Evolutionary conservation across 768 basidiomycete species (phyloP).

Genomic region (Jaapia argillacea): DNA sequence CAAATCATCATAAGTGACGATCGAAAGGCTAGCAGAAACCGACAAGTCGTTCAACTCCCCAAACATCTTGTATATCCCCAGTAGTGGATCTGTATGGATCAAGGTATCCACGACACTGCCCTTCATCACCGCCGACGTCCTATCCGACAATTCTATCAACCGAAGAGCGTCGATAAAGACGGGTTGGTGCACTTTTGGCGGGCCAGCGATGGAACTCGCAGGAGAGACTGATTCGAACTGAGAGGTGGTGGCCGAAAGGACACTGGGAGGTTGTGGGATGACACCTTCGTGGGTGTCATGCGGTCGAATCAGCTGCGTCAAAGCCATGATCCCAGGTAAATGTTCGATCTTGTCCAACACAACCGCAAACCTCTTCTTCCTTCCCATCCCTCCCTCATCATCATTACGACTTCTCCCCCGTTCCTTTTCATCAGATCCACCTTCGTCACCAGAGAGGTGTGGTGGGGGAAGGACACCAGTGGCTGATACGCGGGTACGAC

Average conservation of each 20-base stretch:
- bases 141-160: conserved; percentile 72
- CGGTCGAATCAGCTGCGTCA: conserved; percentile 70
- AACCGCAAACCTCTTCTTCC: conserved; percentile 64
- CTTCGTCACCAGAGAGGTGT: conserved; percentile 23
- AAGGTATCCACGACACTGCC: conserved; percentile 57
- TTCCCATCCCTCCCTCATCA: conserved; percentile 12
- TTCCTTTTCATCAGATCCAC: not conserved
- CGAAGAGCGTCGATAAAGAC: conserved; percentile 68
- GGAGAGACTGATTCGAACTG: not conserved
- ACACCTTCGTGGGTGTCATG: not conserved
- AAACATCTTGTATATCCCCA: conserved; percentile 70
- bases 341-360: conserved; percentile 89
- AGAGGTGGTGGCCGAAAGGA: not conserved
- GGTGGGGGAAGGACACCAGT: conserved; percentile 37
- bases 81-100: conserved; percentile 60
- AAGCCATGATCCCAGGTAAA: conserved; percentile 80
- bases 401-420: conserved; percentile 12
- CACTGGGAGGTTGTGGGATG: not conserved
- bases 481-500: conserved; percentile 37
- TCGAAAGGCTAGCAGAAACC: conserved; percentile 54
- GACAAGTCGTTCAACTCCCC: conserved; percentile 60
- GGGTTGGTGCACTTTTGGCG: conserved; percentile 1
- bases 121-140: conserved; percentile 55
- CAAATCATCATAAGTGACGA: conserved; percentile 73
- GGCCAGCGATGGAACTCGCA: conserved; percentile 4